phyloP scores from a whole-genome alignment of 75 land plant species.

The Picea sitchensis region DNA sequence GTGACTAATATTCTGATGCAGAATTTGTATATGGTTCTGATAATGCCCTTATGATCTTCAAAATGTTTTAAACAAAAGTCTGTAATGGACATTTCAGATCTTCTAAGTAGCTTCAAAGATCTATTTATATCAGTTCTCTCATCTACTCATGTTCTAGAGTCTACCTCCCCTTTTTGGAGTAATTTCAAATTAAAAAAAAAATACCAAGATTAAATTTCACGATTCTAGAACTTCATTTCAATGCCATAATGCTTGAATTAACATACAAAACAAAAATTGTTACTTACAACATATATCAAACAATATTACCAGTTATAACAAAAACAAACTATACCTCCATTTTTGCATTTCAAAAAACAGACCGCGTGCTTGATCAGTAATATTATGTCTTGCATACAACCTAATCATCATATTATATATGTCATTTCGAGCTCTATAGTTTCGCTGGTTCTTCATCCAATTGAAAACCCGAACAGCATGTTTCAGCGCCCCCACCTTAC shows the following conservation, averaged over 20 bases:
- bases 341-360: conserved; percentile 95
- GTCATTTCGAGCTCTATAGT: conserved; percentile 85
- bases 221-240: background rate
- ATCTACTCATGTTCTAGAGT: too few relatives aligned
- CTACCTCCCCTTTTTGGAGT: too few relatives aligned
- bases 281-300: background rate
- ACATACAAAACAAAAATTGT: background rate
- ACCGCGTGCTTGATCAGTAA: conserved; percentile 81
- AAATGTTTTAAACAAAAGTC: too few relatives aligned
- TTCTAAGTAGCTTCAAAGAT: too few relatives aligned
- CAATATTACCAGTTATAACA: background rate
- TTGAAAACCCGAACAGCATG: conserved; percentile 72
- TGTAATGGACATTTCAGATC: too few relatives aligned
- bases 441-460: conserved; percentile 92
- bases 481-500: conserved; percentile 63
- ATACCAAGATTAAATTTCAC: too few relatives aligned
- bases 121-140: too few relatives aligned
- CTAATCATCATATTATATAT: conserved; percentile 93
- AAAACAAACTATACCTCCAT: conserved; percentile 65
- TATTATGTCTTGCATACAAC: conserved; percentile 77
- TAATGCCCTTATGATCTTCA: too few relatives aligned
- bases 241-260: background rate
- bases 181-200: too few relatives aligned
- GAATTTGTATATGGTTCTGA: too few relatives aligned
- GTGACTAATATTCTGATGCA: too few relatives aligned